phyloP scores from a whole-genome alignment of 345 rosid genomes.

The Trapa bicornis region DNA sequence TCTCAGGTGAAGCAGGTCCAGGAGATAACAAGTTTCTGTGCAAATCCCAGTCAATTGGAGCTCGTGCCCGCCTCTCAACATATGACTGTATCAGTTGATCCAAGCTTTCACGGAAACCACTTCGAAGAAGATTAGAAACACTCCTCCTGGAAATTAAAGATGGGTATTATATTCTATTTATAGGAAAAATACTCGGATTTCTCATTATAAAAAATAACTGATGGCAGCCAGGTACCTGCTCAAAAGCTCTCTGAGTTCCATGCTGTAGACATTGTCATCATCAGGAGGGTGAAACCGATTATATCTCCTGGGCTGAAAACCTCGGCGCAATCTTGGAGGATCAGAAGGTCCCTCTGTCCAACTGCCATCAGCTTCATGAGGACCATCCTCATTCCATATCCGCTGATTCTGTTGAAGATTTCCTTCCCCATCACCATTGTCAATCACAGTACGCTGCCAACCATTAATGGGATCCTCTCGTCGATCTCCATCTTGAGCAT shows the following conservation, averaged over 20 bases:
- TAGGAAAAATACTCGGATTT: not conserved
- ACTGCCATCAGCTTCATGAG: conserved; percentile 43
- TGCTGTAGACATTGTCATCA: conserved; percentile 84
- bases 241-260: conserved; percentile 94
- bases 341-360: conserved; percentile 56
- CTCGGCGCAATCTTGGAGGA: conserved; percentile 52
- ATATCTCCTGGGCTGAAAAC: conserved; percentile 56
- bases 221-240: conserved; percentile 54
- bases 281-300: conserved; percentile 90
- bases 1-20: conserved; percentile 49
- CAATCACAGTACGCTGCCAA: conserved; percentile 43
- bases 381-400: conserved; percentile 44
- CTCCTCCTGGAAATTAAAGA: conserved; percentile 52
- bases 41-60: conserved; percentile 91
- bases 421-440: conserved; percentile 32
- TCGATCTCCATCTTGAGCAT: conserved; percentile 45
- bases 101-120: conserved; percentile 98
- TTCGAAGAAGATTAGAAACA: conserved; percentile 91
- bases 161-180: not conserved
- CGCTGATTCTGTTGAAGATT: conserved; percentile 33
- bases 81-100: conserved; percentile 93
- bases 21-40: conserved; percentile 59
- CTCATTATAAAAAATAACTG: not conserved
- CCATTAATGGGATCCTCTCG: conserved; percentile 38
- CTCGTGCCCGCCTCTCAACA: conserved; percentile 77